Conservation (phyloP, 495 filamentous ascomycete genomes). For the Arthonia radiata region DNA sequence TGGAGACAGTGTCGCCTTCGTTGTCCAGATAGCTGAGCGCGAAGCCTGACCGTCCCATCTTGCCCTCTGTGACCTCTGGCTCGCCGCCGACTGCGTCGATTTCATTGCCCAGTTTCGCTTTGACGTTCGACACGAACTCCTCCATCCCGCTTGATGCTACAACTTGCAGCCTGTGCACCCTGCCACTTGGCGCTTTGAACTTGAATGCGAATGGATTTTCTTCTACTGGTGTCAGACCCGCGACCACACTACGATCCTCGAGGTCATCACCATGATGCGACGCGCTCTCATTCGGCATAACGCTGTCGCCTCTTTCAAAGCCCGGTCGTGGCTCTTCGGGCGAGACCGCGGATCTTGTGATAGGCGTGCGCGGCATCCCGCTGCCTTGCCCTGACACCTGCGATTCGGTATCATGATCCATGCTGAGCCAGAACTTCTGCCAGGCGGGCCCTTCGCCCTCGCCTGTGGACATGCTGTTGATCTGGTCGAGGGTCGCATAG, state of each 20-base stretch:
- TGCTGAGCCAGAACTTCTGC: constrained; percentile 98
- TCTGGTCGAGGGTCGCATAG: constrained; percentile 93
- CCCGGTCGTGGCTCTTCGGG: constrained; percentile 40
- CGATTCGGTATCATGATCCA: constrained; percentile 74
- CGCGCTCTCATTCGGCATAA: constrained; percentile 79
- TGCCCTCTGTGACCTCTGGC: constrained; percentile 48
- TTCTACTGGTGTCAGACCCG: constrained; percentile 26
- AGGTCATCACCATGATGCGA: constrained; percentile 68
- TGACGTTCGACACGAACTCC: constrained; percentile 56
- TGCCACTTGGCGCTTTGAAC: constrained; percentile 93
- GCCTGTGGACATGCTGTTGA: constrained; percentile 49
- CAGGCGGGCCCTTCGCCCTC: constrained; percentile 91
- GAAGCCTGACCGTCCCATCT: constrained; percentile 55
- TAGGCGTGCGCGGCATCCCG: constrained; percentile 32
- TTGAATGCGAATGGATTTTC: constrained; percentile 87
- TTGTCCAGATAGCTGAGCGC: constrained; percentile 93
- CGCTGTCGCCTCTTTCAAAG: constrained; percentile 48
- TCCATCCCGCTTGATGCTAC: constrained; percentile 53
- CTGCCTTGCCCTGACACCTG: constrained; percentile 67
- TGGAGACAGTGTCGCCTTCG: constrained; percentile 90
- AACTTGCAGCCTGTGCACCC: constrained; percentile 80
- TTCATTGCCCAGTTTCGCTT: constrained; percentile 70
- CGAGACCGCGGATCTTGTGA: constrained; percentile 43
- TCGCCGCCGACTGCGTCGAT: constrained; percentile 65
- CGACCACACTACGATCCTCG: constrained; percentile 36